Percentiles rank a stretch among this genome's conserved stretches.
Evolutionary conservation across 306 rosid species (phyloP).

Genomic region (Gastrolobium bilobum): DNA sequence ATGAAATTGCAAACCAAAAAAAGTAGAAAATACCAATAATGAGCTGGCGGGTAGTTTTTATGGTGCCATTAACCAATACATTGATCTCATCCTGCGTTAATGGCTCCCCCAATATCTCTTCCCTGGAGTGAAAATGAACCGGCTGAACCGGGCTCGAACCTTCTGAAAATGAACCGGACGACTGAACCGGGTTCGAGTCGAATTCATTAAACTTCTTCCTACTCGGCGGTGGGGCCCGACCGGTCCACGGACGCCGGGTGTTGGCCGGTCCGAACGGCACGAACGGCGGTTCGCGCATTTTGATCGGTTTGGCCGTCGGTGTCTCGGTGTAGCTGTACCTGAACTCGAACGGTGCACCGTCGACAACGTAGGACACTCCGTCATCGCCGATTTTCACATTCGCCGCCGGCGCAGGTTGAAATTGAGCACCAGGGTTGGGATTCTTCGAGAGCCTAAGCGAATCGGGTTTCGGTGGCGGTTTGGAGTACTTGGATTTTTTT

Average conservation of each 20-base stretch:
- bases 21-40: conserved; percentile 50
- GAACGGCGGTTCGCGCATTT: conserved; percentile 68
- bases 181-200: conserved; percentile 70
- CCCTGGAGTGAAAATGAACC: conserved; percentile 68
- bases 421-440: conserved; percentile 18
- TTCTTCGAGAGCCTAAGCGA: not conserved
- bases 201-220: conserved; percentile 71
- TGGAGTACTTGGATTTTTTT: conserved; percentile 73
- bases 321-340: conserved; percentile 91
- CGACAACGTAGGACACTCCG: conserved; percentile 52
- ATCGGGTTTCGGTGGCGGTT: conserved; percentile 63
- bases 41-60: conserved; percentile 59
- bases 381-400: conserved; percentile 64
- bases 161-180: conserved; percentile 63
- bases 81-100: conserved; percentile 68
- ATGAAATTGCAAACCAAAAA: not conserved
- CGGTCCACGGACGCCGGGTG: conserved; percentile 77
- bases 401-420: conserved; percentile 53
- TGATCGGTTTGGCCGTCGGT: conserved; percentile 65
- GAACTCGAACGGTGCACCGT: conserved; percentile 81
- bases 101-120: conserved; percentile 75
- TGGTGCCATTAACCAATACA: conserved; percentile 54
- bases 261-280: conserved; percentile 74
- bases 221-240: conserved; percentile 74
- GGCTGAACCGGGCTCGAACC: conserved; percentile 72